These are phyloP conservation scores for Dictyostelium capitatum DNA, from an alignment of 78 protist genomes.

Conservation along the genomic window DNA sequence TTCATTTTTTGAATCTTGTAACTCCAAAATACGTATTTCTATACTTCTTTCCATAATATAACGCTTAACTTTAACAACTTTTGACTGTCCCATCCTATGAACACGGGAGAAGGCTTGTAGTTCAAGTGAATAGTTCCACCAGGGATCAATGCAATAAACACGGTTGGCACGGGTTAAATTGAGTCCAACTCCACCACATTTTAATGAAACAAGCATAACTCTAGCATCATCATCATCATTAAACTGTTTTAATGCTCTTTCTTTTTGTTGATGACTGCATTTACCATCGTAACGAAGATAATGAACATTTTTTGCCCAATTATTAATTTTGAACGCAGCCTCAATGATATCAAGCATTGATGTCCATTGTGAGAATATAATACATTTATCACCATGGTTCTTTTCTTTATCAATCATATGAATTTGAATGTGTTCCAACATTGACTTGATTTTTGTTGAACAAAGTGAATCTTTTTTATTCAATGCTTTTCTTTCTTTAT, in stretches of 20 bases:
- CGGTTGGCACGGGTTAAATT: conserved; percentile 89
- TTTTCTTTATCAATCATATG: not conserved
- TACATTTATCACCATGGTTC: conserved; percentile 24
- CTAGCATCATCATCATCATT: conserved; percentile 18
- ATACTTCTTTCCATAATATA: conserved; percentile 79
- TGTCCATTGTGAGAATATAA: conserved; percentile 88
- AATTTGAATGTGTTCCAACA: not conserved
- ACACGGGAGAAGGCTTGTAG: conserved; percentile 83
- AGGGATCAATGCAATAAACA: conserved; percentile 74
- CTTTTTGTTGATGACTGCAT: conserved; percentile 32
- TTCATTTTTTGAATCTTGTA: conserved; percentile 88
- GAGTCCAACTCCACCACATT: conserved; percentile 92
- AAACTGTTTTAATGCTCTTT: conserved; percentile 33
- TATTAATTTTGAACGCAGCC: not conserved
- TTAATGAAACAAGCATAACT: conserved; percentile 39
- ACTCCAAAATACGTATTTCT: conserved; percentile 86
- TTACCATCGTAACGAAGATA: conserved; percentile 82
- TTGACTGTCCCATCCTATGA: conserved; percentile 89
- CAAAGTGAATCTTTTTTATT: not conserved
- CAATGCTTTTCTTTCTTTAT: not conserved
- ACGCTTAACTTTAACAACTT: conserved; percentile 75
- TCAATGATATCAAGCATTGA: conserved; percentile 71
- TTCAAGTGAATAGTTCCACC: conserved; percentile 39
- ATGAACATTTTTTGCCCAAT: not conserved
- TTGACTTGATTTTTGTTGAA: not conserved